Conservation (phyloP, 805 yeast species). For the Candida sphagnicola region DNA sequence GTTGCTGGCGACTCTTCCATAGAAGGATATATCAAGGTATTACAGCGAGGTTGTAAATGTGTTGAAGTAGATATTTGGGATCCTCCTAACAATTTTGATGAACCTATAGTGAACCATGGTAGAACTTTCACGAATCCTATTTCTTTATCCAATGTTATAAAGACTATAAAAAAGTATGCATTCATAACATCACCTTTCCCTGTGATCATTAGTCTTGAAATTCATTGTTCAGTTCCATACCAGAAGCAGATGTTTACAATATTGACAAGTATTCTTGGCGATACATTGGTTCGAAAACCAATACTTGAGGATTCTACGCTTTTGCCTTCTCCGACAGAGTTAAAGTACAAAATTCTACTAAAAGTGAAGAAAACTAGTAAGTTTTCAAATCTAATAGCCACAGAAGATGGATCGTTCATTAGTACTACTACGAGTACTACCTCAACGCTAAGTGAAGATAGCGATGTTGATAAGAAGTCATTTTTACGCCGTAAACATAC, state of each 20-base stretch:
- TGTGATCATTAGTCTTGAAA: conserved; percentile 78
- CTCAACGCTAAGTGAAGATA: conserved; percentile 40
- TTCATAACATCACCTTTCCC: conserved; percentile 88
- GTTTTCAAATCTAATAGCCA: conserved; percentile 11
- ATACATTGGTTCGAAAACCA: conserved; percentile 45
- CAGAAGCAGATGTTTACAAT: conserved; percentile 58
- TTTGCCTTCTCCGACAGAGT: conserved; percentile 70
- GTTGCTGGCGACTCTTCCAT: conserved; percentile 82
- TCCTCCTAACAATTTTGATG: conserved; percentile 33
- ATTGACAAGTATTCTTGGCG: conserved; percentile 57
- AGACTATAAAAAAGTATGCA: conserved; percentile 76
- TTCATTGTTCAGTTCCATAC: conserved; percentile 66
- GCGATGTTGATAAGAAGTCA: conserved; percentile 13
- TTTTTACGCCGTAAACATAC: conserved; percentile 19
- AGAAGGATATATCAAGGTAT: conserved; percentile 81
- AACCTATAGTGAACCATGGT: conserved; percentile 91
- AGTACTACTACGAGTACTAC: conserved; percentile 30
- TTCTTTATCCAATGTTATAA: conserved; percentile 63
- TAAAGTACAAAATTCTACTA: conserved; percentile 67
- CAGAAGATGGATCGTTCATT: conserved; percentile 18
- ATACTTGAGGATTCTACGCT: conserved; percentile 22
- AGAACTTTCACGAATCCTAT: conserved; percentile 75
- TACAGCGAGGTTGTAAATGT: conserved; percentile 91
- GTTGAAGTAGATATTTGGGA: conserved; percentile 98
- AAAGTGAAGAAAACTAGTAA: conserved; percentile 66